Percentiles rank a stretch among this genome's conserved stretches.
phyloP scores from a whole-genome alignment of 1,284 basidiomycete species.

The Trichosporon coremiiforme region DNA sequence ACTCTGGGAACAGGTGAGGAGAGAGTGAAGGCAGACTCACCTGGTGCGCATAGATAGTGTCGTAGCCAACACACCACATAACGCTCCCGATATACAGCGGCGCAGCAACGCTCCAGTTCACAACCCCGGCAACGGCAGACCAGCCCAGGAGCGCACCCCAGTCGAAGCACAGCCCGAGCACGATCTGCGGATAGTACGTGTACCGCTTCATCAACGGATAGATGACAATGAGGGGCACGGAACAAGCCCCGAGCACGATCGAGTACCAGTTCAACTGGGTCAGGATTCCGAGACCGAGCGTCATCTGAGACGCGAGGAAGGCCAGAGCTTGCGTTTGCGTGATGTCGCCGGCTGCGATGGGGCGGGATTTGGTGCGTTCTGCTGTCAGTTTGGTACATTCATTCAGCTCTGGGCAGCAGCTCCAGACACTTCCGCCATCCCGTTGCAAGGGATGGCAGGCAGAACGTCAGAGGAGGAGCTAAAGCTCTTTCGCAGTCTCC shows the following conservation, averaged over 20 bases:
- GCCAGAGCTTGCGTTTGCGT: slow-evolving; percentile 72
- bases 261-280: slow-evolving; percentile 95
- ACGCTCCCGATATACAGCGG: slow-evolving; percentile 89
- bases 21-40: too few species aligned
- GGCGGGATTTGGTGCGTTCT: slow-evolving; percentile 68
- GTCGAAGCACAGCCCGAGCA: slow-evolving; percentile 91
- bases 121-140: slow-evolving; percentile 83
- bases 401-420: too few species aligned
- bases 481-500: too few species aligned
- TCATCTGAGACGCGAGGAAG: slow-evolving; percentile 83
- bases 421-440: too few species aligned
- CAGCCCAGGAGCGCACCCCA: slow-evolving; percentile 97
- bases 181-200: slow-evolving; percentile 94
- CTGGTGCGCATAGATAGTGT: slow-evolving; percentile 98
- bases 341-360: slow-evolving; percentile 80
- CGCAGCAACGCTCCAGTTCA: slow-evolving; percentile 79
- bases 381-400: slow-evolving; percentile 19
- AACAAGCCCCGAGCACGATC: slow-evolving; percentile 87
- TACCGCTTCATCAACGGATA: slow-evolving; percentile 98
- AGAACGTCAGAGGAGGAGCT: too few species aligned
- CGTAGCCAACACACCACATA: slow-evolving; percentile 94
- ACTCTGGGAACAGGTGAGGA: too few species aligned
- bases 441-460: too few species aligned
- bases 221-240: slow-evolving; percentile 80
- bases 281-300: slow-evolving; percentile 82